Evolutionary conservation across 352 stramenopile species (phyloP).

Genomic region (Phytopythium montanum): DNA sequence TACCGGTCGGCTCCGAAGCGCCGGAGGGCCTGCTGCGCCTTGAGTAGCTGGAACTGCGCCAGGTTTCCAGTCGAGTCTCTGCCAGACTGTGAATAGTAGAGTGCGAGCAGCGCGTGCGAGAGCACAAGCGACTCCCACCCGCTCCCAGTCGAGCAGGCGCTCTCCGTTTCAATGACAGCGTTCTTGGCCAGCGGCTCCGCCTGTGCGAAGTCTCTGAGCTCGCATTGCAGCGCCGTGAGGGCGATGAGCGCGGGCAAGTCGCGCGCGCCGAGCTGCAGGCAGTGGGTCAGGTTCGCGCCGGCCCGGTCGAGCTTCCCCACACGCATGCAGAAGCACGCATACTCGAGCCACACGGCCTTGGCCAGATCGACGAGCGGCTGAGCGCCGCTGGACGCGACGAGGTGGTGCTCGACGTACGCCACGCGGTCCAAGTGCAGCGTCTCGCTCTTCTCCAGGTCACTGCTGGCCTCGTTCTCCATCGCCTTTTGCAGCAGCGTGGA

Average conservation of each 20-base stretch:
- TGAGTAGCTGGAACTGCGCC: slow-evolving; percentile 59
- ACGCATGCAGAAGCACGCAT: slow-evolving; percentile 52
- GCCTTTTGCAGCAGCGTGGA: slow-evolving; percentile 42
- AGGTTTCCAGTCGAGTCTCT: slow-evolving; percentile 59
- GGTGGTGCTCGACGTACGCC: slow-evolving; percentile 44
- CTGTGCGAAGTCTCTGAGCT: slow-evolving; percentile 44
- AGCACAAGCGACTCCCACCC: slow-evolving; percentile 21
- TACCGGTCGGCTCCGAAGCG: slow-evolving; percentile 8
- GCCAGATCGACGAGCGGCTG: slow-evolving; percentile 16
- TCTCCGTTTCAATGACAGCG: slow-evolving; percentile 20
- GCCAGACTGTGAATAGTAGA: slow-evolving; percentile 45
- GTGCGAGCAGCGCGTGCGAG: slow-evolving; percentile 57
- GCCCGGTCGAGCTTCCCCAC: slow-evolving; percentile 51
- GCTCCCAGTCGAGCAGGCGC: not conserved
- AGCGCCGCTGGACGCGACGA: slow-evolving; percentile 1
- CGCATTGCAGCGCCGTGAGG: slow-evolving; percentile 55
- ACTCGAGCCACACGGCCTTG: slow-evolving; percentile 53
- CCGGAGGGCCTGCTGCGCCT: slow-evolving; percentile 41
- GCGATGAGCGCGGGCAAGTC: slow-evolving; percentile 35
- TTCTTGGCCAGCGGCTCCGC: slow-evolving; percentile 45
- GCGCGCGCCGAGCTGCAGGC: slow-evolving; percentile 44
- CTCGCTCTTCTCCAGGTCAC: slow-evolving; percentile 61
- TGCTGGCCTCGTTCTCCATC: slow-evolving; percentile 69
- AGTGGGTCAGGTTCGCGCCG: slow-evolving; percentile 48
- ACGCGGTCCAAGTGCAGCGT: slow-evolving; percentile 63